Evolutionary conservation across 1,284 basidiomycete genomes (phyloP), one percentile per base, ranked within the genome.

Genomic region (Cutaneotrichosporon mucoides): DNA sequence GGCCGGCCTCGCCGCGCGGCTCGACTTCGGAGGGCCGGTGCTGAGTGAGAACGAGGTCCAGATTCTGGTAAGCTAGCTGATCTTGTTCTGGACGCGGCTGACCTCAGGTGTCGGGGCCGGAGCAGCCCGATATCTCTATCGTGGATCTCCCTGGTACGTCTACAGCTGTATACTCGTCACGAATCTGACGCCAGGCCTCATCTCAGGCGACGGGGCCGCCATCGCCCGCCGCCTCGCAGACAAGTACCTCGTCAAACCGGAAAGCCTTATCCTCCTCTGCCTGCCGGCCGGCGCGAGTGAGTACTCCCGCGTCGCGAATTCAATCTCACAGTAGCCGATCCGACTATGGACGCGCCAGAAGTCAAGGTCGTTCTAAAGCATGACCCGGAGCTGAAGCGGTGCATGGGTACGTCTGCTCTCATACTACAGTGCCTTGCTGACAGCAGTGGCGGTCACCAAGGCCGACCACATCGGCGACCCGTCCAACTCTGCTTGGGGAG

Each of bases 131-230:
- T 40, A 48, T 70, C 4, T 56, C 64, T 5, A 63, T 70, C 13
- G 57, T 68, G 9, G 71, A 73, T 51, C 56, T 73, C 1, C 69
- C 71, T 3, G 71, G 71, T 66, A 40, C 37, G 35, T 6, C 41
- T n/a, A n/a, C 7, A 11, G 16, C 6, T 11, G 8, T 36, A 6
- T 11, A 13, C 52, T 11, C 13, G 46, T 3, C 24, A 24, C 24
- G 24, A 24, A 24, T 2, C 53, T 35, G 35, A 43, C 49, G 43
- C 12, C 50, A 55, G 11, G 54, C 15, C 24, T 37, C 10, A 38
- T 33, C 15, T 48, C 53, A 2, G 53, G 53, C 24, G 37, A 49
- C 11, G 47, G n/a, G 34, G 40, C 24, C 4, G 40, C n/a, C 4
- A 40, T 43, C 34, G 6, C 16, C 16, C 35, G 40, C 63, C 65